These are phyloP conservation scores for Pyracantha coccinea DNA, from an alignment of 331 rosid species.

Conservation along the genomic window DNA sequence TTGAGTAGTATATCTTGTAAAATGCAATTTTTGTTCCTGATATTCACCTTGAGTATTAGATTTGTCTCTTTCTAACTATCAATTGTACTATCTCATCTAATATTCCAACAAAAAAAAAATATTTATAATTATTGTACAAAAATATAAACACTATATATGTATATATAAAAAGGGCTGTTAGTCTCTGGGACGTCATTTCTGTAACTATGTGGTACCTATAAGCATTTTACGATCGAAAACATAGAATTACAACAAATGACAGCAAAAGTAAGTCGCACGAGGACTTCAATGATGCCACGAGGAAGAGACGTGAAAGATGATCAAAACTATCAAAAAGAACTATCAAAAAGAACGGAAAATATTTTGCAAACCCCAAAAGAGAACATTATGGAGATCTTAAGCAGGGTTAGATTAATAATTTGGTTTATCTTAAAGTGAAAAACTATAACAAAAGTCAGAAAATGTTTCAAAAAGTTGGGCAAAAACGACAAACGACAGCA, in stretches of 20 bases:
- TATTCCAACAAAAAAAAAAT: too few species aligned
- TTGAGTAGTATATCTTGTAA: not conserved
- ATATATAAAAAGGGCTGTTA: not conserved
- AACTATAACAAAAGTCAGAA: too few species aligned
- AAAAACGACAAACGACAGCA: not conserved
- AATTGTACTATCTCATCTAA: not conserved
- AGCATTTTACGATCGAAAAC: not conserved
- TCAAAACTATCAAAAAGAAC: not conserved
- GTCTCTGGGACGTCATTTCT: not conserved
- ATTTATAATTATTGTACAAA: not conserved
- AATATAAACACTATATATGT: too few species aligned
- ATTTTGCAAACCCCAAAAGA: constrained; percentile 1
- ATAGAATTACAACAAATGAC: not conserved
- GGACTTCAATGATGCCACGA: not conserved
- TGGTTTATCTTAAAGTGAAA: not conserved
- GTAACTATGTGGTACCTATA: not conserved
- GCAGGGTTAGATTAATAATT: constrained; percentile 28
- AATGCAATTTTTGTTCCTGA: not conserved
- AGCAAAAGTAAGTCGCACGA: not conserved
- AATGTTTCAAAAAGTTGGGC: too few species aligned
- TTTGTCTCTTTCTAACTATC: not conserved
- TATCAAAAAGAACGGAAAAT: not conserved
- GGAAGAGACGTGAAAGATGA: not conserved
- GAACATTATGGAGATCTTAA: not conserved
- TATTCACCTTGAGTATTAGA: too few species aligned